A percentile compares a stretch with the other conserved stretches of the same genome.
Evolutionary conservation across 225 moss, liverwort and hornwort genomes (phyloP).

Genomic region (Polytrichum formosum): DNA sequence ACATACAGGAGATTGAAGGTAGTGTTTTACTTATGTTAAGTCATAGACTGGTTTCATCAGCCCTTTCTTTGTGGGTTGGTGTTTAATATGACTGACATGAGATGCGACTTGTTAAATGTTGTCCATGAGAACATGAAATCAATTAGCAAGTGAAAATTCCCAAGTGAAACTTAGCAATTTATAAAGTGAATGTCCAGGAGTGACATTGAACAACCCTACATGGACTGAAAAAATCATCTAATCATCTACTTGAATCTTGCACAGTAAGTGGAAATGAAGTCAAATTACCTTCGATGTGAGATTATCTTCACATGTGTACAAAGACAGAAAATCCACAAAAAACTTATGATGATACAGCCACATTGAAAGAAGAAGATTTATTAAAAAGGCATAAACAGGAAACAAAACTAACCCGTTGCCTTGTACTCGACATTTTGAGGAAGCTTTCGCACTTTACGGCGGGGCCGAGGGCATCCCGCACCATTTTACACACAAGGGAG

Average conservation of each 20-base stretch:
- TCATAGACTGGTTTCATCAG: slow-evolving; percentile 4
- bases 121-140: too few species aligned
- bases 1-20: not conserved
- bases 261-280: not conserved
- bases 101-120: too few species aligned
- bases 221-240: too few species aligned
- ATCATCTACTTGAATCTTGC: not conserved
- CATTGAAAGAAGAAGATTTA: too few species aligned
- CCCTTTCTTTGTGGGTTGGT: not conserved
- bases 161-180: too few species aligned
- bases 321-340: not conserved
- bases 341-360: not conserved
- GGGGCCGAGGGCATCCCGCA: slow-evolving; percentile 35
- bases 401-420: slow-evolving; percentile 14
- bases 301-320: not conserved
- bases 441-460: slow-evolving; percentile 43
- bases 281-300: not conserved
- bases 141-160: too few species aligned
- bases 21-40: not conserved
- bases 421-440: slow-evolving; percentile 16
- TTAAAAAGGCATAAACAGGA: too few species aligned
- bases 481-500: slow-evolving; percentile 40
- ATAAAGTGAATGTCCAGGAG: too few species aligned
- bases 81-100: too few species aligned
- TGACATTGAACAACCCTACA: too few species aligned